Evolutionary conservation across 2,329 filamentous ascomycete genomes (phyloP).

Genomic region (Gliomastix tumulicola): DNA sequence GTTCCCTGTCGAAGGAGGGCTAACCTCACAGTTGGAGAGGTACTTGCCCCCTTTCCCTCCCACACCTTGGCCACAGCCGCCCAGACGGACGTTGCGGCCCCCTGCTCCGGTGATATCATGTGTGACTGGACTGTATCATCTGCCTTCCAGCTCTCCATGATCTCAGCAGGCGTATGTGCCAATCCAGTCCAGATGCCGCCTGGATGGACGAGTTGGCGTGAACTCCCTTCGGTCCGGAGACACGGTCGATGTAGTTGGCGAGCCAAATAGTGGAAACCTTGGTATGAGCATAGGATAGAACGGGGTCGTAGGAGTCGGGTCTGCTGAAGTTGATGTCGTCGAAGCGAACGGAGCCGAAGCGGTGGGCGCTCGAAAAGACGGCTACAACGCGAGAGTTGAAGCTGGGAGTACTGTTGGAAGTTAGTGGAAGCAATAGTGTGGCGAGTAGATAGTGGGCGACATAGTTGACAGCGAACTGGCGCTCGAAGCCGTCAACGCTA

Average conservation of each 20-base stretch:
- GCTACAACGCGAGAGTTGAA: not conserved
- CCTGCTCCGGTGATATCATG: not conserved
- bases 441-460: conserved; percentile 38
- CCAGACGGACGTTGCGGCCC: not conserved
- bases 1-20: not conserved
- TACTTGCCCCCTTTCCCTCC: not conserved
- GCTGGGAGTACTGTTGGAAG: not conserved
- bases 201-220: not conserved
- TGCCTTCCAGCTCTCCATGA: not conserved
- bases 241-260: not conserved
- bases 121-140: not conserved
- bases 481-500: conserved; percentile 33
- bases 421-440: conserved; percentile 33
- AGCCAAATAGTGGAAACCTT: not conserved
- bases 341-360: not conserved
- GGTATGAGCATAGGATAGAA: not conserved
- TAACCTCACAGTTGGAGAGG: not conserved
- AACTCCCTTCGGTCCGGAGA: not conserved
- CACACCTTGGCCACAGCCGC: not conserved
- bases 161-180: too few species aligned
- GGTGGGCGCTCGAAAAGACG: not conserved
- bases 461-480: conserved; percentile 36
- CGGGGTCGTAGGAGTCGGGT: not conserved
- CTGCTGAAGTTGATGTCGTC: not conserved
- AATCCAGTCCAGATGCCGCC: not conserved